Percentiles rank a stretch among this genome's conserved stretches.
Conservation (phyloP, 352 stramenopile species). For the Elongisporangium anandrum region DNA sequence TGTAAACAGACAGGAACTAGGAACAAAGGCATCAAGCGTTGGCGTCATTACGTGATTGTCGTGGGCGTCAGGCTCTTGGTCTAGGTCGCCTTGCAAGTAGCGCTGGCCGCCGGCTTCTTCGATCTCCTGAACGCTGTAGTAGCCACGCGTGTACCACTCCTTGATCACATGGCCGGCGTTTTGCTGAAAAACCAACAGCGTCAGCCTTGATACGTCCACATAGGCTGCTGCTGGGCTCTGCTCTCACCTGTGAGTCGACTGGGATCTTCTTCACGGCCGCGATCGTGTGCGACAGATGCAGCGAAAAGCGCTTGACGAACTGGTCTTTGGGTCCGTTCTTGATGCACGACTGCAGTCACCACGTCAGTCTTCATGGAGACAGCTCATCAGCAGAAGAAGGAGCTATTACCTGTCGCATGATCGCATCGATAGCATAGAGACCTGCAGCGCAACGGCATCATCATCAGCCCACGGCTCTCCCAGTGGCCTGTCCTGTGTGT, state of each 20-base stretch:
- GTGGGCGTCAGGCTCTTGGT: neutral
- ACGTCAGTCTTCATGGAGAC: too few species aligned
- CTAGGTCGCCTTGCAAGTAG: slow-evolving; percentile 10
- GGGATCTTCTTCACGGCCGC: slow-evolving; percentile 65
- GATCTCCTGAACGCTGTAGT: slow-evolving; percentile 63
- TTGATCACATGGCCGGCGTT: slow-evolving; percentile 68
- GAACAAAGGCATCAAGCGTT: neutral
- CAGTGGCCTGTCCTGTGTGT: neutral
- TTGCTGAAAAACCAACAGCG: slow-evolving; percentile 16
- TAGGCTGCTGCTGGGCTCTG: neutral
- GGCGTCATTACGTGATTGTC: too few species aligned
- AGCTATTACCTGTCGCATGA: slow-evolving; percentile 66
- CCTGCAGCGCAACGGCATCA: slow-evolving; percentile 19
- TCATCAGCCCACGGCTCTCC: neutral
- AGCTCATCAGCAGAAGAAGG: too few species aligned
- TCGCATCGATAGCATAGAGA: slow-evolving; percentile 80
- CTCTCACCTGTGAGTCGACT: slow-evolving; percentile 44
- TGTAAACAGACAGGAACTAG: neutral
- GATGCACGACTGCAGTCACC: slow-evolving; percentile 3
- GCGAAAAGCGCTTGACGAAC: slow-evolving; percentile 77
- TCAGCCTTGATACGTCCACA: slow-evolving; percentile 4
- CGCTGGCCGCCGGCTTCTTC: slow-evolving; percentile 50
- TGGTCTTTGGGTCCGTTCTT: slow-evolving; percentile 63
- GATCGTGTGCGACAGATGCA: slow-evolving; percentile 73
- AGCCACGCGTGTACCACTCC: slow-evolving; percentile 71